Evolutionary conservation across 176 grass and related monocot genomes (phyloP).

Genomic region (Tuctoria greenei): DNA sequence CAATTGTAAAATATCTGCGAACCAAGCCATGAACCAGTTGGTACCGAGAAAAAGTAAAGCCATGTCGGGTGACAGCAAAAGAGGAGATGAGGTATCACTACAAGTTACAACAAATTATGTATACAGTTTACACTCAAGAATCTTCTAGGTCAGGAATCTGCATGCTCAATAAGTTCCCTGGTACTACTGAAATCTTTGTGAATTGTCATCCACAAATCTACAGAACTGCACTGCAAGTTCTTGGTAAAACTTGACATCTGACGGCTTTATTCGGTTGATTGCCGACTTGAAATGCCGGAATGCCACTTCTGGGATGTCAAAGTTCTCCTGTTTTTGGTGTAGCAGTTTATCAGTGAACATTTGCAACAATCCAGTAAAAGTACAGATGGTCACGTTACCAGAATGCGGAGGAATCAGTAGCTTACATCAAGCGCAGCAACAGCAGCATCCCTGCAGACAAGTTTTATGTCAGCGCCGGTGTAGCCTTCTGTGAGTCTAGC

Average conservation of each 20-base stretch:
- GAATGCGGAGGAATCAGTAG: constrained; percentile 17
- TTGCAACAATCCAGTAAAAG: neutral
- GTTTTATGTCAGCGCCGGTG: constrained; percentile 80
- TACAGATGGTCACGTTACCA: neutral
- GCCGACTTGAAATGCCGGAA: constrained; percentile 64
- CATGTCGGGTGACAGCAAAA: neutral
- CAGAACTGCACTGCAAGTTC: constrained; percentile 62
- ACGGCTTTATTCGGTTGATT: constrained; percentile 46
- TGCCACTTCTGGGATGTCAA: constrained; percentile 54
- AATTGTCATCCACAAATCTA: constrained; percentile 45
- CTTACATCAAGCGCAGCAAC: constrained; percentile 83
- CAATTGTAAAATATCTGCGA: neutral
- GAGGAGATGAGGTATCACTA: neutral
- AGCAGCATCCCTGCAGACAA: constrained; percentile 83
- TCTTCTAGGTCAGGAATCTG: neutral
- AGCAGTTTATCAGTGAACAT: constrained; percentile 20
- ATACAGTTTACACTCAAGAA: neutral
- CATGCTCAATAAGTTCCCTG: constrained; percentile 5
- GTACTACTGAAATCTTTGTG: constrained; percentile 21
- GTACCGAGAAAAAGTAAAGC: neutral
- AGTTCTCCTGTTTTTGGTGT: constrained; percentile 48
- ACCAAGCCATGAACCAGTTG: neutral
- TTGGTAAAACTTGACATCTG: constrained; percentile 71
- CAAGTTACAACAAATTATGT: constrained; percentile 3
- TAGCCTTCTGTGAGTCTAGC: constrained; percentile 83